Evolutionary conservation across 2,329 filamentous ascomycete species (phyloP).

Genomic region (Botryotinia calthae): DNA sequence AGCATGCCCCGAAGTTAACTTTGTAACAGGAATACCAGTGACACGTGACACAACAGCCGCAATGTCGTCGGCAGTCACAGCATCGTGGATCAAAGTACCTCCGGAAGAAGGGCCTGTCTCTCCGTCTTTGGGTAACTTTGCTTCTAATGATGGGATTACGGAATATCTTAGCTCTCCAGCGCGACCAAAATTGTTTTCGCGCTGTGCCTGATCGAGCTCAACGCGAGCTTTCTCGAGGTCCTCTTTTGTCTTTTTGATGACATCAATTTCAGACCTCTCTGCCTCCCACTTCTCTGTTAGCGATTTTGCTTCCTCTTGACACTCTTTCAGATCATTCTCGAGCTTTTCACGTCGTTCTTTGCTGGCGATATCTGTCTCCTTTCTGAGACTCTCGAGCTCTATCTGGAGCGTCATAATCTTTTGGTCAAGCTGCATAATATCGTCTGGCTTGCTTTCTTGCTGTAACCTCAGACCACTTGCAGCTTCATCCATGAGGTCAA

Average conservation of each 20-base stretch:
- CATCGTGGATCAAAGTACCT: slow-evolving; percentile 76
- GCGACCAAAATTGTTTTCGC: slow-evolving; percentile 81
- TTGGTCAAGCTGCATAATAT: slow-evolving; percentile 87
- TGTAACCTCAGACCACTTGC: slow-evolving; percentile 86
- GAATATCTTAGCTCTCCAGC: slow-evolving; percentile 92
- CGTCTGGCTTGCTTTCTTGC: slow-evolving; percentile 94
- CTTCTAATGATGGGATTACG: slow-evolving; percentile 76
- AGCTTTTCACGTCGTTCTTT: slow-evolving; percentile 85
- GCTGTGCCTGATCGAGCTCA: slow-evolving; percentile 79
- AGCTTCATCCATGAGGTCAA: slow-evolving; percentile 94
- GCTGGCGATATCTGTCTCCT: slow-evolving; percentile 88
- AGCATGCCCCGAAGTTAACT: slow-evolving; percentile 88
- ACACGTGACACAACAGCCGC: slow-evolving; percentile 85
- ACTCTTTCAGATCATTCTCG: slow-evolving; percentile 69
- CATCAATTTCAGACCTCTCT: slow-evolving; percentile 80
- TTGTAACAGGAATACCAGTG: slow-evolving; percentile 79
- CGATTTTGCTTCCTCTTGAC: slow-evolving; percentile 71
- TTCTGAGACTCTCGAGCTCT: slow-evolving; percentile 88
- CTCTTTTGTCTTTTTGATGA: slow-evolving; percentile 81
- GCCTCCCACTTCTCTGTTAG: slow-evolving; percentile 87
- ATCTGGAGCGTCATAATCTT: slow-evolving; percentile 98
- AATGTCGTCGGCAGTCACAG: slow-evolving; percentile 94
- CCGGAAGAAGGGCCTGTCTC: slow-evolving; percentile 39
- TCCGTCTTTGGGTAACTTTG: slow-evolving; percentile 74
- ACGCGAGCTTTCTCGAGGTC: slow-evolving; percentile 83